Evolutionary conservation across 2,329 filamentous ascomycete genomes (phyloP).

Genomic region (Uncinocarpus reesii): DNA sequence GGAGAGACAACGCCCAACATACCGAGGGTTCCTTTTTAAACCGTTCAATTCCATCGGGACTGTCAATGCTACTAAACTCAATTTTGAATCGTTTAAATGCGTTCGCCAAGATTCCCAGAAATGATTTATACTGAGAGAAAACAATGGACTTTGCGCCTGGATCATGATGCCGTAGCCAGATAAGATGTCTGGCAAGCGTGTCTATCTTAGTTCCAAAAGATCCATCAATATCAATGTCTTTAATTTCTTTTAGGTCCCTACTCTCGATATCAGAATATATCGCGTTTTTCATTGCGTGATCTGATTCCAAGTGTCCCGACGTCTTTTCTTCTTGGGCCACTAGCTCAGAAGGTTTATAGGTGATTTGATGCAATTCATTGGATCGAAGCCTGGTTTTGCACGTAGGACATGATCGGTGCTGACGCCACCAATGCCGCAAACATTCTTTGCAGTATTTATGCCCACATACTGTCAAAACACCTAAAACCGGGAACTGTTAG

Average conservation of each 20-base stretch:
- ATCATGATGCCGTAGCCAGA: slow-evolving; percentile 76
- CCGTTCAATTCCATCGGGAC: slow-evolving; percentile 55
- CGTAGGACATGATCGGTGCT: slow-evolving; percentile 66
- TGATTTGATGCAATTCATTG: slow-evolving; percentile 73
- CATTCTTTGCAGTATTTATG: slow-evolving; percentile 90
- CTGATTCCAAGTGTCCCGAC: slow-evolving; percentile 22
- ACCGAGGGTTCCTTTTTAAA: slow-evolving; percentile 64
- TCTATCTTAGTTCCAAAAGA: slow-evolving; percentile 89
- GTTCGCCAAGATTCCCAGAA: slow-evolving; percentile 59
- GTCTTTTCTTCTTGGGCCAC: slow-evolving; percentile 50
- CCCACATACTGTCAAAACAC: slow-evolving; percentile 62
- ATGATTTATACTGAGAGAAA: slow-evolving; percentile 85
- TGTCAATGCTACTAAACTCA: slow-evolving; percentile 59
- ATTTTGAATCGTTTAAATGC: slow-evolving; percentile 66
- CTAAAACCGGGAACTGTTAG: slow-evolving; percentile 18
- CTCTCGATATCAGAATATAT: slow-evolving; percentile 73
- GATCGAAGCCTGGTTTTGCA: slow-evolving; percentile 62
- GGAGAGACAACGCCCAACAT: slow-evolving; percentile 18
- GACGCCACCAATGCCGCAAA: slow-evolving; percentile 65
- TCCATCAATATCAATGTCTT: slow-evolving; percentile 60
- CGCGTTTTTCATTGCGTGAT: slow-evolving; percentile 29
- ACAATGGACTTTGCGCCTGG: slow-evolving; percentile 82
- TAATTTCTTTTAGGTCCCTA: slow-evolving; percentile 65
- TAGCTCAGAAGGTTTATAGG: slow-evolving; percentile 65
- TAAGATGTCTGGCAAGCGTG: slow-evolving; percentile 64